Base-by-base conservation (phyloP, 495 filamentous ascomycete genomes). In the Neurospora discreta region DNA sequence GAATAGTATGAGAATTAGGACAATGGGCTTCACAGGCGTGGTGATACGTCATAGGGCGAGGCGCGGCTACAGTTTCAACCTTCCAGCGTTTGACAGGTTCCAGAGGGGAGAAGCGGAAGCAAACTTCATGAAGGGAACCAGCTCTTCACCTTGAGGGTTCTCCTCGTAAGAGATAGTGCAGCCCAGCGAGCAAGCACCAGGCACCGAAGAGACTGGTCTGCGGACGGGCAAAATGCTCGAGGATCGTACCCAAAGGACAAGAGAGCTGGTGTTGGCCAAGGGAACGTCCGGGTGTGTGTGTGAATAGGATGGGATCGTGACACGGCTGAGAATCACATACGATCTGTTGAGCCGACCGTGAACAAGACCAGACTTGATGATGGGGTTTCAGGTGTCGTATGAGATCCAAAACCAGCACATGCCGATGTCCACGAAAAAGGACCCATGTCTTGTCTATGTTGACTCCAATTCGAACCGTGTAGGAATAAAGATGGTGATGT, bases 401-500 rank as follows among this genome's bases (percentile, higher is more conserved):
- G 3, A 26, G 13, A 39, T 3, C 52, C 52, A 60, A 30, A 60
- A 3, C 52, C 52, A 65, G 52, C 26, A 65, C 52, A 65, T 58
- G 52, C 52, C 26, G 26, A 65, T 65, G 1, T 1, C 1, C 52
- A 33, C 9, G 33, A 30, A 65, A 18, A 1, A 65, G 52, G 52
- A n/a, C 33, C 52, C 52, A 65, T 33, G 15, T 65, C 52, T 65
- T 65, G 52, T 65, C 26, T 33, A 65, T 30, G 52, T 33, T 26
- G 26, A 65, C 26, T 65, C 52, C 52, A 3, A 65, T 16, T 65
- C 52, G 52, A 65, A 33, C 52, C 30, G 52, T 65, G 52, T 65
- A 33, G 3, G 52, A 15, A 18, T 18, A 33, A 65, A 9, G 52
- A 65, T 65, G 69, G 70, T 79, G 76, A 77, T 80, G 69, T 80